These are phyloP conservation scores for Lasiodiplodia theobromae DNA, from an alignment of 2,329 filamentous ascomycete genomes.

Conservation along the genomic window DNA sequence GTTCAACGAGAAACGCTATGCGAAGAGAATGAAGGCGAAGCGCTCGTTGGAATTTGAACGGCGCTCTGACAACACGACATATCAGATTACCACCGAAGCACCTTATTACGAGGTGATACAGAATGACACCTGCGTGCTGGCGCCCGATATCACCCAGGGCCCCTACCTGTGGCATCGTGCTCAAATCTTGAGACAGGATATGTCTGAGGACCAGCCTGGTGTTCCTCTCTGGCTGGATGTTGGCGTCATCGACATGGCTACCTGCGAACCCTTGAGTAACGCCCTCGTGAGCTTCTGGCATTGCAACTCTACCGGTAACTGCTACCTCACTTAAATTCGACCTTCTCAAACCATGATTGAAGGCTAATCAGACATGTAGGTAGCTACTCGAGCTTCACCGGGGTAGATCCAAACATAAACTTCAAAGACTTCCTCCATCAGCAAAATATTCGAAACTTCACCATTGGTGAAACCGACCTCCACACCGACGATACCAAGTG, in stretches of 20 bases:
- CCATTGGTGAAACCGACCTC: constrained; percentile 30
- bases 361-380: constrained; percentile 25
- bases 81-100: constrained; percentile 29
- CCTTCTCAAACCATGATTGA: too few relatives aligned
- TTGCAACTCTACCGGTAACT: constrained; percentile 33
- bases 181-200: constrained; percentile 40
- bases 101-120: constrained; percentile 31
- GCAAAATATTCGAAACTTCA: constrained; percentile 37
- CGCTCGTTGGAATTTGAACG: neutral
- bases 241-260: constrained; percentile 50
- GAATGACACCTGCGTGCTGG: constrained; percentile 36
- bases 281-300: constrained; percentile 49
- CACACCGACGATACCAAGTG: constrained; percentile 42
- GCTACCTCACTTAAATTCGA: too few relatives aligned
- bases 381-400: constrained; percentile 40
- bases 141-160: constrained; percentile 37
- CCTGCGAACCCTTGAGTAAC: constrained; percentile 49
- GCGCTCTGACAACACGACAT: constrained; percentile 17
- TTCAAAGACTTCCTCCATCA: constrained; percentile 37
- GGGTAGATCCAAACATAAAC: constrained; percentile 30
- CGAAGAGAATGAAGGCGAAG: constrained; percentile 17
- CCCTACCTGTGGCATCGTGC: constrained; percentile 37
- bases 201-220: constrained; percentile 46
- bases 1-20: constrained; percentile 8
- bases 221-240: constrained; percentile 51